Evolutionary conservation across 495 filamentous ascomycete species (phyloP).

Genomic region (Penicillium waksmanii): DNA sequence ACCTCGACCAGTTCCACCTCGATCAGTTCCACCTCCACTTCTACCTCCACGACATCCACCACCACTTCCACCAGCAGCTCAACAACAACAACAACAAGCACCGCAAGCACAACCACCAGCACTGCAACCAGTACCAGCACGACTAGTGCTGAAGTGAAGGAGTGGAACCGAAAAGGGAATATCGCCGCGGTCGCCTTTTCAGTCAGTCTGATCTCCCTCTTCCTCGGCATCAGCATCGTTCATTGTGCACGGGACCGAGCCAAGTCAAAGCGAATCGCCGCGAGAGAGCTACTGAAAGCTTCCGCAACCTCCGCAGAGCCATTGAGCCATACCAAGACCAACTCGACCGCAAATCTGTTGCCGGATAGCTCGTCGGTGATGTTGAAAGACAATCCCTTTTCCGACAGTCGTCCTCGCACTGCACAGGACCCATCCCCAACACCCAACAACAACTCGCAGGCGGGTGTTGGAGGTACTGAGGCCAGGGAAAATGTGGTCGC

Average conservation of each 20-base stretch:
- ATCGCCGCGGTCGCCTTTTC: constrained; percentile 21
- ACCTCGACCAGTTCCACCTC: constrained; percentile 7
- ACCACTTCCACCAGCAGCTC: constrained; percentile 13
- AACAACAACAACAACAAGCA: constrained; percentile 16
- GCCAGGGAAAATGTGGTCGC: background rate
- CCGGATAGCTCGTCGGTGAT: constrained; percentile 13
- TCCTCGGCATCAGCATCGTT: constrained; percentile 17
- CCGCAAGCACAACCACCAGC: constrained; percentile 13
- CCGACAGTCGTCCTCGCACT: constrained; percentile 7
- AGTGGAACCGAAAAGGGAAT: constrained; percentile 19
- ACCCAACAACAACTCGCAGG: background rate
- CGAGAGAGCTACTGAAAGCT: constrained; percentile 8
- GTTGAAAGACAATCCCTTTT: constrained; percentile 8
- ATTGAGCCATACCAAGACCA: background rate
- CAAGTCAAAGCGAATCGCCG: constrained; percentile 17
- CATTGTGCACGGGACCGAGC: constrained; percentile 17
- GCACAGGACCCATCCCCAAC: constrained; percentile 2
- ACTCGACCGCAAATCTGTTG: constrained; percentile 12
- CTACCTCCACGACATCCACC: constrained; percentile 9
- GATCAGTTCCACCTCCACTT: constrained; percentile 9
- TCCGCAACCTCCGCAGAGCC: background rate
- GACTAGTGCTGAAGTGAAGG: constrained; percentile 4
- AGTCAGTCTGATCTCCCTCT: constrained; percentile 17
- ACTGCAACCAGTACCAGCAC: constrained; percentile 22
- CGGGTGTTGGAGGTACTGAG: background rate